Conservation (phyloP, 768 basidiomycete species). For the Rhodocollybia butyracea region DNA sequence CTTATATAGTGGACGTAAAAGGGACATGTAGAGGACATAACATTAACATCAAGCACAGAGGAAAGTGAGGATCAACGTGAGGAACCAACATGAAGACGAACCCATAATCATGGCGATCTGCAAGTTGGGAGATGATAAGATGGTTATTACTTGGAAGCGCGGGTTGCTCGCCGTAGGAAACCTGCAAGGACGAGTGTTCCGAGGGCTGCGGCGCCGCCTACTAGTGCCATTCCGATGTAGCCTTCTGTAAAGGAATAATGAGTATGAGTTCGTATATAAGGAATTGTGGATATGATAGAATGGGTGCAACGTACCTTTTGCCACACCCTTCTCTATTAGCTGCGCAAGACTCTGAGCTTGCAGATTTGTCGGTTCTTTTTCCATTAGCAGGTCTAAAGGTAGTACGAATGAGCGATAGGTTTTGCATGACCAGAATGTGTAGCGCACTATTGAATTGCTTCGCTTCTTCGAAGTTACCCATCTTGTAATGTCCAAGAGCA, state of each 20-base stretch:
- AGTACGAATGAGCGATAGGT: slow-evolving; percentile 9
- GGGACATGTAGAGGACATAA: too few relatives aligned
- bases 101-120: too few relatives aligned
- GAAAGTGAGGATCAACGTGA: too few relatives aligned
- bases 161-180: slow-evolving; percentile 80
- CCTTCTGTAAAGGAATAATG: slow-evolving; percentile 58
- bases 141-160: slow-evolving; percentile 43
- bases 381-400: slow-evolving; percentile 71
- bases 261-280: not conserved
- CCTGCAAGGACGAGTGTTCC: slow-evolving; percentile 72
- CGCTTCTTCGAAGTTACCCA: slow-evolving; percentile 92
- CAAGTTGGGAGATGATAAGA: not conserved
- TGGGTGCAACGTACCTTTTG: slow-evolving; percentile 66
- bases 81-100: too few relatives aligned
- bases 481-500: slow-evolving; percentile 94
- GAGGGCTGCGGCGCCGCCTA: slow-evolving; percentile 84
- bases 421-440: not conserved
- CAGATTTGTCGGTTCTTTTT: slow-evolving; percentile 90
- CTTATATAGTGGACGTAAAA: too few relatives aligned
- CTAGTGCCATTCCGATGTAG: slow-evolving; percentile 97
- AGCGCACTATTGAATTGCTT: slow-evolving; percentile 88
- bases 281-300: not conserved
- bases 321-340: slow-evolving; percentile 85
- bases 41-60: too few relatives aligned
- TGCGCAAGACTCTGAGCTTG: slow-evolving; percentile 84